phyloP scores from a whole-genome alignment of 108 stramenopile genomes.

The Nitzschia inconspicua region DNA sequence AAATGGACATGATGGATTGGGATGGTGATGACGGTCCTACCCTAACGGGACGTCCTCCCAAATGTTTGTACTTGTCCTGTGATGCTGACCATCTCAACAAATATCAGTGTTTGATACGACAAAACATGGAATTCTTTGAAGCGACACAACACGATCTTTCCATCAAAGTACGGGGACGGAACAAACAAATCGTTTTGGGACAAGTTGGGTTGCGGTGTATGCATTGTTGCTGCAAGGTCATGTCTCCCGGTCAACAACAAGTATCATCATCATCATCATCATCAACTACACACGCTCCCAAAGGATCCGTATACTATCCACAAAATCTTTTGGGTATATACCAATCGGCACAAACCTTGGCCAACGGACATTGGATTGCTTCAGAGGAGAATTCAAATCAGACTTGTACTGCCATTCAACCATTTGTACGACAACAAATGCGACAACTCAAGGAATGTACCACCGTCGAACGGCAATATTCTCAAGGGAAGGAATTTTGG shows the following conservation, averaged over 20 bases:
- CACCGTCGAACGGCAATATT: too few species aligned
- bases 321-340: conserved; percentile 38
- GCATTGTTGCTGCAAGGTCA: conserved; percentile 43
- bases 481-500: conserved; percentile 29
- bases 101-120: conserved; percentile 50
- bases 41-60: conserved; percentile 19
- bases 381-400: not conserved
- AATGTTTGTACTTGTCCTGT: conserved; percentile 25
- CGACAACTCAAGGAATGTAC: conserved; percentile 18
- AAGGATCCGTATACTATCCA: conserved; percentile 58
- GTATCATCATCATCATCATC: too few species aligned
- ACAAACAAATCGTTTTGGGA: conserved; percentile 37
- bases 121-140: conserved; percentile 58
- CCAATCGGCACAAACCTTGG: conserved; percentile 62
- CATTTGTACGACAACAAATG: conserved; percentile 12
- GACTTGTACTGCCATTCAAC: not conserved
- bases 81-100: conserved; percentile 32
- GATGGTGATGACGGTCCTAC: too few species aligned
- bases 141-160: conserved; percentile 41
- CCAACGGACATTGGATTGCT: conserved; percentile 12
- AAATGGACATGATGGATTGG: too few species aligned
- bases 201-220: conserved; percentile 64
- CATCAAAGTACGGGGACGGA: conserved; percentile 46
- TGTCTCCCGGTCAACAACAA: too few species aligned
- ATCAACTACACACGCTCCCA: conserved; percentile 14